A percentile compares a stretch with the other conserved stretches of the same genome.
Evolutionary conservation across 352 stramenopile species (phyloP).

Genomic region (Pythium graminicola): DNA sequence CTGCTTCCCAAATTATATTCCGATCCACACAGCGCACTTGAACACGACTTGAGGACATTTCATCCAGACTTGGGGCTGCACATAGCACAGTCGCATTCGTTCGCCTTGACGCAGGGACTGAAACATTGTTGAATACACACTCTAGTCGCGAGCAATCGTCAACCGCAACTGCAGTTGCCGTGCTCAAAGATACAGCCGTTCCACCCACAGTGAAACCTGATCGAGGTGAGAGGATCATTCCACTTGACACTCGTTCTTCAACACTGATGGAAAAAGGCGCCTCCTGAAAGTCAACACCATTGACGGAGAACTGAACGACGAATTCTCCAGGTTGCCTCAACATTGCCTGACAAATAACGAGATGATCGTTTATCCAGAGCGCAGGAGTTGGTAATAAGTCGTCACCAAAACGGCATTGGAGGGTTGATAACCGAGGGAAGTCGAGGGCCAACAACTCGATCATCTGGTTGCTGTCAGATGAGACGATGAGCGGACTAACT

Average conservation of each 20-base stretch:
- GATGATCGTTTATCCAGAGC: constrained; percentile 11
- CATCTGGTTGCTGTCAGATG: background rate
- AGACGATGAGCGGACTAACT: background rate
- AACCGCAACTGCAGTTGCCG: background rate
- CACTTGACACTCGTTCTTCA: constrained; percentile 16
- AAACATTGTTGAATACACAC: constrained; percentile 12
- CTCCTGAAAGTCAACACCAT: constrained; percentile 41
- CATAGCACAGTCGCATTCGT: constrained; percentile 7
- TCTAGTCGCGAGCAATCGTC: constrained; percentile 3
- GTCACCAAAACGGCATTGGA: constrained; percentile 42
- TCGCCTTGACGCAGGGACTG: background rate
- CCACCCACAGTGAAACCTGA: background rate
- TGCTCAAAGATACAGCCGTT: background rate
- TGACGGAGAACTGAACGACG: constrained; percentile 33
- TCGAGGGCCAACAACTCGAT: constrained; percentile 23
- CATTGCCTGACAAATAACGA: constrained; percentile 16
- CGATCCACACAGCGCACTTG: constrained; percentile 5
- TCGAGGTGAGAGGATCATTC: background rate
- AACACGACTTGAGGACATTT: background rate
- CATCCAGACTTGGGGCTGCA: background rate
- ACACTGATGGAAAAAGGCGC: constrained; percentile 22
- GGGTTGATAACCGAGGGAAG: constrained; percentile 36
- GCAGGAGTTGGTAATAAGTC: background rate
- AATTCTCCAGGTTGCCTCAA: constrained; percentile 18
- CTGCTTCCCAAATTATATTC: background rate